Evolutionary conservation across 2,329 filamentous ascomycete species (phyloP).

Genomic region (Aspergillus neoniger): DNA sequence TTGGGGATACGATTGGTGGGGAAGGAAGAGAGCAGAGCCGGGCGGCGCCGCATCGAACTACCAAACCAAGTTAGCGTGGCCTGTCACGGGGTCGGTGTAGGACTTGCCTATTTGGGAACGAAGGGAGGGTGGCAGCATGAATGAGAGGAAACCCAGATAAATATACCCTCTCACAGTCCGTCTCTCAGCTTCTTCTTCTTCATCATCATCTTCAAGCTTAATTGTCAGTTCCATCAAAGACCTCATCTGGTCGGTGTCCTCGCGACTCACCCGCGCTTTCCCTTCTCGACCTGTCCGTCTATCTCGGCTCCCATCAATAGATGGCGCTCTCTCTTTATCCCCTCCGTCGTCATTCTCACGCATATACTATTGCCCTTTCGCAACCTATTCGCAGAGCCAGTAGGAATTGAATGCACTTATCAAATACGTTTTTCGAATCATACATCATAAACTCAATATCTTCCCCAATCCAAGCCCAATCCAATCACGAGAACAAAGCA

Average conservation of each 20-base stretch:
- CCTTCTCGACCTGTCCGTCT: background rate
- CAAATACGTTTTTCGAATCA: background rate
- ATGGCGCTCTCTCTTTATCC: conserved; percentile 37
- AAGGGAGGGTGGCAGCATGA: background rate
- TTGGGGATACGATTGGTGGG: background rate
- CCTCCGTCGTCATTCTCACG: conserved; percentile 34
- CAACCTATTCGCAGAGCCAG: conserved; percentile 34
- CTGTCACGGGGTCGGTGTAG: conserved; percentile 6
- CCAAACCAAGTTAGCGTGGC: background rate
- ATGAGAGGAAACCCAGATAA: background rate
- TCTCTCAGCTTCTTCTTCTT: background rate
- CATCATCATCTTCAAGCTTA: background rate
- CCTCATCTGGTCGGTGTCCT: background rate
- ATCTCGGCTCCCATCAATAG: conserved; percentile 24
- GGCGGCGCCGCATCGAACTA: conserved; percentile 6
- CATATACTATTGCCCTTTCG: conserved; percentile 36
- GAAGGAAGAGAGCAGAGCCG: background rate
- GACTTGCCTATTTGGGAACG: conserved; percentile 5
- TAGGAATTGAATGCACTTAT: conserved; percentile 27
- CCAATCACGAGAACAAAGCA: background rate
- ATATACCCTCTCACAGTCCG: background rate
- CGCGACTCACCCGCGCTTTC: background rate
- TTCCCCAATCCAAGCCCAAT: conserved; percentile 9
- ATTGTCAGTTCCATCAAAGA: background rate
- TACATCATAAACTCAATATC: background rate